Evolutionary conservation across 768 basidiomycete genomes (phyloP).

Genomic region (Boletus sp.): DNA sequence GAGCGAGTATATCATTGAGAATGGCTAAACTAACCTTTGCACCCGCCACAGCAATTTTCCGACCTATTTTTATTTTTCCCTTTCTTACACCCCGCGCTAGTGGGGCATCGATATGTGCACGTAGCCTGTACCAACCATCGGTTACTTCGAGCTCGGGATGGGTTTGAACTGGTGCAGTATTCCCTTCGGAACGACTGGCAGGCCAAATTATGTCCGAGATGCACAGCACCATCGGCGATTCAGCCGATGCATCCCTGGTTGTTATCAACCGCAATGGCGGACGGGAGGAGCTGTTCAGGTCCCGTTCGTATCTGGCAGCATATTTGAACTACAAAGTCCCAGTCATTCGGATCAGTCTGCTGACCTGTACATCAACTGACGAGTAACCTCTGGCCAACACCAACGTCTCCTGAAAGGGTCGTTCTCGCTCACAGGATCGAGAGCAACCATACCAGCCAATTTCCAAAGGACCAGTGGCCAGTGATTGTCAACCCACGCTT

Average conservation of each 20-base stretch:
- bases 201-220: conserved; percentile 70
- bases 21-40: conserved; percentile 57
- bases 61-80: conserved; percentile 68
- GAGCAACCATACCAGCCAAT: conserved; percentile 74
- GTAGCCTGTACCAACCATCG: conserved; percentile 94
- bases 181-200: conserved; percentile 34
- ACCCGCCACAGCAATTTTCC: conserved; percentile 79
- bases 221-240: conserved; percentile 80
- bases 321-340: not conserved
- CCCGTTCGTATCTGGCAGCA: conserved; percentile 75
- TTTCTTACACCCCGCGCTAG: conserved; percentile 65
- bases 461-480: conserved; percentile 95
- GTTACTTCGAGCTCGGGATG: conserved; percentile 81
- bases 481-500: conserved; percentile 88
- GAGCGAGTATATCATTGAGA: not conserved
- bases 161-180: conserved; percentile 35
- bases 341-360: conserved; percentile 8
- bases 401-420: conserved; percentile 54
- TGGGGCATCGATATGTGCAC: conserved; percentile 70
- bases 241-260: conserved; percentile 77
- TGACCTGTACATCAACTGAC: conserved; percentile 85
- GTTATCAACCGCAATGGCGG: conserved; percentile 79
- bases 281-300: conserved; percentile 71
- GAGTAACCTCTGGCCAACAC: conserved; percentile 79
- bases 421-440: conserved; percentile 61